Evolutionary conservation across 169 alveolate species (phyloP), one percentile per base, ranked within the genome.

Genomic region (Theileria annulata): DNA sequence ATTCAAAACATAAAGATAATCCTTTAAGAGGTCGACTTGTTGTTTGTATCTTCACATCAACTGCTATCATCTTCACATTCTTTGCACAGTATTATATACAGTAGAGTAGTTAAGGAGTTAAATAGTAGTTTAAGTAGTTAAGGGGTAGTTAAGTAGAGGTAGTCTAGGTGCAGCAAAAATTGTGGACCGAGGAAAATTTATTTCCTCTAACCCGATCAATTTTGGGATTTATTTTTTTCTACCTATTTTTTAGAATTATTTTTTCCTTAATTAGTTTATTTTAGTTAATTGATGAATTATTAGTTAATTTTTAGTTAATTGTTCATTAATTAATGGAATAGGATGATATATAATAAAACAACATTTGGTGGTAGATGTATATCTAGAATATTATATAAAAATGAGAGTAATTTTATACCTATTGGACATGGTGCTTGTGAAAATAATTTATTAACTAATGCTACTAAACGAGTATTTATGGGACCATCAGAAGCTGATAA

Each of bases 341-440:
- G 93, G 63, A 27, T 83, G 77, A 77, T 92, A 17, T 88, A 75
- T 78, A 92, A 92, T 75, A 83, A 90, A 71, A 80, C 87, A 17
- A 88, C 92, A 23, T 92, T 86, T 85, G 88, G 88, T 82, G 95
- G 95, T 0, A 73, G 94, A 13, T 92, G 95, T 62, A 80, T 87
- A 30, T 86, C 94, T 19, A 79, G 80, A 47, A 94, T 92, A 0
- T 71, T 88, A n/a, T 90, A 92, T 73, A 94, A 94, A 0, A 27
- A 60, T n/a, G 78, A 90, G 10, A 69, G 71, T 54, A 94, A 94
- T 0, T 73, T 79, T 30, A 91, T 92, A 2, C 88, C 84, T 19
- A 71, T 88, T 21, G 95, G 95, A 15, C 90, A 92, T 71, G 95
- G 95, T 19, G 95, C 95, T 28, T 92, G 95, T 81, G 94, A 92